phyloP scores from a whole-genome alignment of 2,329 filamentous ascomycete species.

The Colletotrichum magnum region DNA sequence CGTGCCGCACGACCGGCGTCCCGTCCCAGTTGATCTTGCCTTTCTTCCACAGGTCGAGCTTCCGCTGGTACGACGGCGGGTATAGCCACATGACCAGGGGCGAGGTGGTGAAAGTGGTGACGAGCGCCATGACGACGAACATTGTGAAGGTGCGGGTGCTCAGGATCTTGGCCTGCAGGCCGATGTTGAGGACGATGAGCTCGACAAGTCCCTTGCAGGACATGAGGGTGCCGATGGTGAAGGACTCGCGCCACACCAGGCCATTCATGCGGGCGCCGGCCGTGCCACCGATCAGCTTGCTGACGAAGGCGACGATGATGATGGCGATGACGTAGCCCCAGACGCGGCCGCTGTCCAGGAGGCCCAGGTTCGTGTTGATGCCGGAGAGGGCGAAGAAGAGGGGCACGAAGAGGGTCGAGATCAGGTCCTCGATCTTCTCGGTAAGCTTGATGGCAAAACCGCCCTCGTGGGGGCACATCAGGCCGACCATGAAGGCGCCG shows the following conservation, averaged over 20 bases:
- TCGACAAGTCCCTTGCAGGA: conserved; percentile 91
- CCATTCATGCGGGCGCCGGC: conserved; percentile 78
- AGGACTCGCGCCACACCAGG: conserved; percentile 84
- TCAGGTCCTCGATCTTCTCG: conserved; percentile 94
- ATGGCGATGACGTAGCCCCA: conserved; percentile 91
- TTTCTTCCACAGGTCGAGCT: conserved; percentile 65
- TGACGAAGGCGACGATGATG: conserved; percentile 79
- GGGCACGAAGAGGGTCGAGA: conserved; percentile 86
- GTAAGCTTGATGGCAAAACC: conserved; percentile 92
- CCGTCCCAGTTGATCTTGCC: conserved; percentile 84
- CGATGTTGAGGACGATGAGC: conserved; percentile 82
- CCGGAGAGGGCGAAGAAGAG: conserved; percentile 89
- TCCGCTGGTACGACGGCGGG: conserved; percentile 64
- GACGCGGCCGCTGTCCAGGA: conserved; percentile 80
- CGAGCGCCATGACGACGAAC: conserved; percentile 86
- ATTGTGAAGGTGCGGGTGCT: conserved; percentile 83
- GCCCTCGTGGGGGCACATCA: conserved; percentile 91
- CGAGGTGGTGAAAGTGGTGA: conserved; percentile 83
- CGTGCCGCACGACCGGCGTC: conserved; percentile 48
- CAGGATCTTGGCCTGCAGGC: conserved; percentile 81
- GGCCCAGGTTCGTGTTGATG: conserved; percentile 82
- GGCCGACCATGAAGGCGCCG: conserved; percentile 88
- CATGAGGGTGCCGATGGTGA: conserved; percentile 86
- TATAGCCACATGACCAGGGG: conserved; percentile 78
- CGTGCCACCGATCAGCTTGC: conserved; percentile 82